Evolutionary conservation across 495 filamentous ascomycete genomes (phyloP), one percentile per base, ranked within the genome.

Genomic region (Articulospora tetracladia): DNA sequence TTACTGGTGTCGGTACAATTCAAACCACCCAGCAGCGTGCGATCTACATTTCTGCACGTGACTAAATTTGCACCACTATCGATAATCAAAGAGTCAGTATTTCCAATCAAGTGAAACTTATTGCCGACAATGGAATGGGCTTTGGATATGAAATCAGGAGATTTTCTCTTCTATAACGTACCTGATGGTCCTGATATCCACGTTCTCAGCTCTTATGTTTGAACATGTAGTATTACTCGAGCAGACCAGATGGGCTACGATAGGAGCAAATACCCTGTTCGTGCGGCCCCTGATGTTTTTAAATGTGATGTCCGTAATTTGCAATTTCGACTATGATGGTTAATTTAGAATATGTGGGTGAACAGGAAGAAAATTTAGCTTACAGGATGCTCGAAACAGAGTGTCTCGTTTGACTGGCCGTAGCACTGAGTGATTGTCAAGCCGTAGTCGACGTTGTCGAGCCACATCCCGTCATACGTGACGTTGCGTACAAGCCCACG

Each of bases 381-480:
- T 39, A 69, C 66, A 41, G 83, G 83, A 66, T 70, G 81, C 64
- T 83, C 63, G 54, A 83, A 75, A 63, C 83, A 86, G 6, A 85
- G 72, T 6, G 84, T 85, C 47, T 77, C 55, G 54, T 87, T 86
- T 24, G 69, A 76, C 66, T 86, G 82, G 2, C 83, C 83, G 58
- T 86, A 86, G 71, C 83, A 86, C 67, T 85, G 83, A 15, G 81
- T 83, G 32, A 86, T 73, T 61, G 85, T 81, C 58, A 86, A 83
- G 2, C 79, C 82, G 55, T 80, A 86, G 66, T 86, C 83, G 48
- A 83, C 81, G 46, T 86, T 86, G 53, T 74, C 66, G 58, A 82
- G 72, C 46, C 69, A 68, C 69, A 83, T 78, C n/a, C 67, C 72
- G 58, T 83, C 73, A 63, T 81, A 85, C 22, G 78, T 82, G 63